These are phyloP conservation scores for Suhomyces vadensis DNA, from an alignment of 805 yeast genomes.

Conservation along the genomic window DNA sequence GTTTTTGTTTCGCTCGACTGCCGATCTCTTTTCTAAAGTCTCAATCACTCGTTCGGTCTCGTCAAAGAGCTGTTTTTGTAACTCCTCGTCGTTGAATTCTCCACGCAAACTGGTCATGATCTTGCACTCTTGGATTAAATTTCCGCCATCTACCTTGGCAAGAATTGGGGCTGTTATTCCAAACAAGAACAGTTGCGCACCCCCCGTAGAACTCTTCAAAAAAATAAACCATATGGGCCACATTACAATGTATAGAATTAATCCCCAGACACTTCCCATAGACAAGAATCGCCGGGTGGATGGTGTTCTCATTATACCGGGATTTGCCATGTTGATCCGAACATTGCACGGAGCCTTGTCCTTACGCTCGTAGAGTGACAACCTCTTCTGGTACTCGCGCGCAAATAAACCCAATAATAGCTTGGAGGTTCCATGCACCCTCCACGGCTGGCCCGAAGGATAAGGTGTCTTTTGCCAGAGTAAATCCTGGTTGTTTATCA, in stretches of 20 bases:
- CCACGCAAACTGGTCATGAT: slow-evolving; percentile 53
- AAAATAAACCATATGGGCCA: slow-evolving; percentile 86
- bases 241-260: slow-evolving; percentile 59
- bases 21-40: slow-evolving; percentile 67
- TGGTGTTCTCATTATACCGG: slow-evolving; percentile 89
- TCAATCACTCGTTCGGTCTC: slow-evolving; percentile 60
- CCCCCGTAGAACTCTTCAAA: slow-evolving; percentile 72
- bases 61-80: slow-evolving; percentile 62
- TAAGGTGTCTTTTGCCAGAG: slow-evolving; percentile 62
- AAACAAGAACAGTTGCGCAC: slow-evolving; percentile 74
- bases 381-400: slow-evolving; percentile 70
- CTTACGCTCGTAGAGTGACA: slow-evolving; percentile 59
- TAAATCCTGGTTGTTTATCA: slow-evolving; percentile 61
- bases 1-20: slow-evolving; percentile 57
- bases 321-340: slow-evolving; percentile 75
- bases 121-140: slow-evolving; percentile 72
- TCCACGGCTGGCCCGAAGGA: slow-evolving; percentile 66
- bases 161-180: slow-evolving; percentile 74
- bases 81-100: slow-evolving; percentile 62
- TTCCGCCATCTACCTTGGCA: slow-evolving; percentile 61
- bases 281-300: slow-evolving; percentile 77
- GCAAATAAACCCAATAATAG: slow-evolving; percentile 72
- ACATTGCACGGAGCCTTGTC: slow-evolving; percentile 74
- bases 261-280: slow-evolving; percentile 67
- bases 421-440: slow-evolving; percentile 79